These are phyloP conservation scores for Amaranthus palmeri DNA, from an alignment of 148 eudicot genomes.

Conservation along the genomic window DNA sequence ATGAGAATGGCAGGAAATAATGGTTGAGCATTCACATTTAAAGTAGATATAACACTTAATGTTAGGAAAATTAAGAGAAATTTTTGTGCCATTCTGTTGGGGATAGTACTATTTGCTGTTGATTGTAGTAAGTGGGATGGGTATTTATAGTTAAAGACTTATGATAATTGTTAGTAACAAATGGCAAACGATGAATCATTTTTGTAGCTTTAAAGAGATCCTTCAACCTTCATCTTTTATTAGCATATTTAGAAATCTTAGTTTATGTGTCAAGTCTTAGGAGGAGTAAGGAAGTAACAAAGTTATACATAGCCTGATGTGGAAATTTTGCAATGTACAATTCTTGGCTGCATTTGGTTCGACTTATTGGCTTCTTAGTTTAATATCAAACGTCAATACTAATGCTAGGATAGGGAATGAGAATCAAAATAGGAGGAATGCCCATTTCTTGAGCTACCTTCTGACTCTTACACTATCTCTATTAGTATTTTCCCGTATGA, in stretches of 20 bases:
- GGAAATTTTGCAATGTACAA: background rate
- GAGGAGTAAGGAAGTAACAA: slow-evolving; percentile 1
- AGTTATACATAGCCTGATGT: background rate
- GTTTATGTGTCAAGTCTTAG: slow-evolving; percentile 18
- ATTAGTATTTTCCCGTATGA: too few species aligned
- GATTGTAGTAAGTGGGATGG: background rate
- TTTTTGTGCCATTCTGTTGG: slow-evolving; percentile 16
- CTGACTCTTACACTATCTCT: too few species aligned
- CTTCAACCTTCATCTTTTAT: background rate
- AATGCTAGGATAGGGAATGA: too few species aligned
- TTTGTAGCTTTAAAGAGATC: slow-evolving; percentile 18
- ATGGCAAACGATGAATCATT: slow-evolving; percentile 8
- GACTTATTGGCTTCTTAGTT: too few species aligned
- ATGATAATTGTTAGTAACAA: slow-evolving; percentile 10
- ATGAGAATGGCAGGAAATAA: slow-evolving; percentile 46
- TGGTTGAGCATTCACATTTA: slow-evolving; percentile 23
- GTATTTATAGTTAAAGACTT: slow-evolving; percentile 9
- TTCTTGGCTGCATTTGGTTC: too few species aligned
- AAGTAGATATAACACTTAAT: background rate
- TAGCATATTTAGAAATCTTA: slow-evolving; percentile 9
- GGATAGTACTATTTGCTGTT: background rate
- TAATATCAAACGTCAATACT: too few species aligned
- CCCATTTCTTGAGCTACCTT: too few species aligned
- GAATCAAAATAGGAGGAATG: too few species aligned
- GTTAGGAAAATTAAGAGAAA: slow-evolving; percentile 4